Percentiles rank a stretch among this genome's conserved stretches.
Conservation (phyloP, 495 filamentous ascomycete genomes). For the Penicillium roqueforti region DNA sequence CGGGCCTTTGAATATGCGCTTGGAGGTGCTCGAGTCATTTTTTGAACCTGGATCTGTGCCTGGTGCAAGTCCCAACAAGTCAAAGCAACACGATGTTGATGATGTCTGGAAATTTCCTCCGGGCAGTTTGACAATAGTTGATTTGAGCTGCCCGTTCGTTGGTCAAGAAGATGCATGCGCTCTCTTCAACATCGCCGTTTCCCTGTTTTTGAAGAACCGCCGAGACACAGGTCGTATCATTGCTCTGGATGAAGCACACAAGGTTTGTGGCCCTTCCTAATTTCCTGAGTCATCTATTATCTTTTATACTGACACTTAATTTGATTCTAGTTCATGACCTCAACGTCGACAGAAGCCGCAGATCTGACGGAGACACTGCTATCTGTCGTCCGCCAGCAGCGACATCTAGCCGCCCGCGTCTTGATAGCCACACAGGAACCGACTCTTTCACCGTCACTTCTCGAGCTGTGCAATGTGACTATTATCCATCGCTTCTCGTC, state of each 20-base stretch:
- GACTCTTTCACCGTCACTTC: slow-evolving; percentile 61
- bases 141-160: slow-evolving; percentile 70
- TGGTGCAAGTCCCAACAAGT: not conserved
- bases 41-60: slow-evolving; percentile 24
- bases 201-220: slow-evolving; percentile 54
- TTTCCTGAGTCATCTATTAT: too few species aligned
- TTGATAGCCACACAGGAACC: slow-evolving; percentile 79
- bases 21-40: slow-evolving; percentile 44
- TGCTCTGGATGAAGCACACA: slow-evolving; percentile 57
- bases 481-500: slow-evolving; percentile 73
- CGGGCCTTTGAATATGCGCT: slow-evolving; percentile 30
- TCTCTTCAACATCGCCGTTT: slow-evolving; percentile 64
- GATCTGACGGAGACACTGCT: slow-evolving; percentile 62
- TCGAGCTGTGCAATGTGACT: slow-evolving; percentile 68
- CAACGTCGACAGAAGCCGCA: slow-evolving; percentile 34
- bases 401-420: slow-evolving; percentile 62
- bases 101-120: slow-evolving; percentile 28
- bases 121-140: slow-evolving; percentile 64
- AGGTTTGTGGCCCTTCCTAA: slow-evolving; percentile 29
- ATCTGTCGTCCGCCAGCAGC: slow-evolving; percentile 61
- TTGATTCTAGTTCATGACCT: slow-evolving; percentile 44
- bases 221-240: slow-evolving; percentile 44
- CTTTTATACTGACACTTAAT: not conserved
- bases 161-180: slow-evolving; percentile 61
- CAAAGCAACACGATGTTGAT: not conserved